phyloP scores from a whole-genome alignment of 768 basidiomycete species.

The Leccinellum luteum region DNA sequence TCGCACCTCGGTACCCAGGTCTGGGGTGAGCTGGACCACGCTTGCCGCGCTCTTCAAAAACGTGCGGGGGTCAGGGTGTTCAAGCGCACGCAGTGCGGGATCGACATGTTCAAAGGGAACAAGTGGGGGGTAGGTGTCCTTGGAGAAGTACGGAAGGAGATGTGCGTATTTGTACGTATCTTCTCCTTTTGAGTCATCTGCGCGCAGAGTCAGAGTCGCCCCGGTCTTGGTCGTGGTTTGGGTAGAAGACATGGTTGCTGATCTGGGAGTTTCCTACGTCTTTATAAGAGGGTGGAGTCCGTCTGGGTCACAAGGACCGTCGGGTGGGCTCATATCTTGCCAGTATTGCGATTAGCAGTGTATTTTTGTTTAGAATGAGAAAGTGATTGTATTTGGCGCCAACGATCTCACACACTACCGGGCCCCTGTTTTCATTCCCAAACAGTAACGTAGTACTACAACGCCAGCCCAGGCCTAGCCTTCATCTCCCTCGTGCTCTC shows the following conservation, averaged over 20 bases:
- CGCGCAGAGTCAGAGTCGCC: constrained; percentile 6
- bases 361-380: too few relatives aligned
- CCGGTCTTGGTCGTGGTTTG: constrained; percentile 15
- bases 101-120: constrained; percentile 74
- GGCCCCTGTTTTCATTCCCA: too few relatives aligned
- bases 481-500: too few relatives aligned
- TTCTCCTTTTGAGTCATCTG: constrained; percentile 4
- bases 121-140: constrained; percentile 61
- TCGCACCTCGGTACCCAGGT: constrained; percentile 69
- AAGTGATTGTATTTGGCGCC: too few relatives aligned
- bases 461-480: too few relatives aligned
- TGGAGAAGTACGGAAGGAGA: constrained; percentile 66
- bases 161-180: constrained; percentile 59
- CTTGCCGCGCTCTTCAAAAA: constrained; percentile 64
- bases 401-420: too few relatives aligned
- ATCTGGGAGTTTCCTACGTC: neutral
- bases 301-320: neutral
- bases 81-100: constrained; percentile 68
- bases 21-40: constrained; percentile 65
- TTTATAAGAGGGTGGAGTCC: too few relatives aligned
- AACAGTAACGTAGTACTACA: too few relatives aligned
- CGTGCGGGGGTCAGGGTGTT: constrained; percentile 61
- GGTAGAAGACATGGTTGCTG: neutral
- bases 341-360: too few relatives aligned
- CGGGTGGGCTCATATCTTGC: neutral